Evolutionary conservation across 495 filamentous ascomycete species (phyloP).

Genomic region (Ramalina peruviana): DNA sequence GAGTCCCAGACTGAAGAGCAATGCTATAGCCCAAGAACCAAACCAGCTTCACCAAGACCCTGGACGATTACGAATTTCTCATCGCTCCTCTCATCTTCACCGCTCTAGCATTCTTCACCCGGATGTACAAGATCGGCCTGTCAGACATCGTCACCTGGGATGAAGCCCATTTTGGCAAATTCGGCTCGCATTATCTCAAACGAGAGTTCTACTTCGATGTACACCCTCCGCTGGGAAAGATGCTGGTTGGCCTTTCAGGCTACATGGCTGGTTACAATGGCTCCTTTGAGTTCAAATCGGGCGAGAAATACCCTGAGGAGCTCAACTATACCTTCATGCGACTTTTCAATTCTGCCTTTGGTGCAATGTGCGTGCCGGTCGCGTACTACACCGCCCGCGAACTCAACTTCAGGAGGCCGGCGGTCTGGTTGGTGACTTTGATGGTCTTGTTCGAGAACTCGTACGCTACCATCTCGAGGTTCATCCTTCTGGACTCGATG

Average conservation of each 20-base stretch:
- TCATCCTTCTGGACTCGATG: conserved; percentile 97
- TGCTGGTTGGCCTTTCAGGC: conserved; percentile 91
- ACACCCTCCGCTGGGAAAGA: conserved; percentile 92
- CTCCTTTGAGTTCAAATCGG: conserved; percentile 98
- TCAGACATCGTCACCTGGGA: conserved; percentile 98
- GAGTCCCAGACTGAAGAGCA: neutral
- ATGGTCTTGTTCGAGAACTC: conserved; percentile 99
- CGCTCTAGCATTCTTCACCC: conserved; percentile 77
- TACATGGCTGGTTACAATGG: conserved; percentile 97
- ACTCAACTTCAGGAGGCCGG: conserved; percentile 67
- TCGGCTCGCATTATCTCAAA: conserved; percentile 96
- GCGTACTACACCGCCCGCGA: conserved; percentile 92
- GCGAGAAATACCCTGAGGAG: conserved; percentile 84
- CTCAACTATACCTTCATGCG: conserved; percentile 98
- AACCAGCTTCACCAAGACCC: conserved; percentile 21
- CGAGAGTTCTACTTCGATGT: conserved; percentile 99
- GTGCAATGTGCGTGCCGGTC: conserved; percentile 79
- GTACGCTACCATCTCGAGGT: conserved; percentile 94
- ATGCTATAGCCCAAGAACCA: conserved; percentile 3
- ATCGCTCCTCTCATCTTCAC: conserved; percentile 85
- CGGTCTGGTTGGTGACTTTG: conserved; percentile 86
- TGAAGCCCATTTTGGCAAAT: conserved; percentile 97
- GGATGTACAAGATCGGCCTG: conserved; percentile 87
- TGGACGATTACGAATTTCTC: conserved; percentile 73
- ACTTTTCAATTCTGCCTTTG: conserved; percentile 91